Evolutionary conservation across 768 basidiomycete genomes (phyloP), one percentile per base, ranked within the genome.

Genomic region (Russula compacta): DNA sequence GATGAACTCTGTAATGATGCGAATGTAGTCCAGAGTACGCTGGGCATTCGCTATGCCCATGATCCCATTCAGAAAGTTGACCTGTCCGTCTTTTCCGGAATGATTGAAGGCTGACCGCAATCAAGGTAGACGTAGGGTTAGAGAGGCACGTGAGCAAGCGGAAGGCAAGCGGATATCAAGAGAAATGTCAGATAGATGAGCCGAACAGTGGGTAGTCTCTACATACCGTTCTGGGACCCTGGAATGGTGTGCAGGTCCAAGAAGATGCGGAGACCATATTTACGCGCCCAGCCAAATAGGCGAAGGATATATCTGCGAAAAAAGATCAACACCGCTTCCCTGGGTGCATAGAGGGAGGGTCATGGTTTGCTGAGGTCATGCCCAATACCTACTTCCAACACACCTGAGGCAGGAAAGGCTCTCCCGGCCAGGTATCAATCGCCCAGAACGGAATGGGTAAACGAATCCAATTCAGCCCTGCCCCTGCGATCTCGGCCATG

Each of bases 31-130:
- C 54, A 94, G 74, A 32, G 87, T 81, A 36, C 92, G 80, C 71
- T 95, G 81, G 8, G 89, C 94, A 69, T 95, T 95, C 51, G 91
- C 90, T 48, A 92, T 67, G 12, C 93, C 93, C 92, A 94, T 94
- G 58, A 84, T 83, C 6, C 87, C 86, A 58, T 78, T 73, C 62
- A 89, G 61, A 60, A 85, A 81, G 69, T 90, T 89, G 69, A 89
- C 72, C 17, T 74, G 72, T 5, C 88, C 89, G 9, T 67, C 47
- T 65, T 74, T 84, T 75, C 85, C 83, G 69, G 75, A 83, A 68
- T 86, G 81, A 64, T 84, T 84, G 65, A 76, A 80, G 36, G 78
- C 81, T 79, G 64, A 65, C 54, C 8, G 17, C 21, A 39, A 46
- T 10, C 11, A n/a, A n/a, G n/a, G n/a, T n/a, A 35, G 3, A n/a